Evolutionary conservation across 768 basidiomycete species (phyloP).

Genomic region (Clathrus columnatus): DNA sequence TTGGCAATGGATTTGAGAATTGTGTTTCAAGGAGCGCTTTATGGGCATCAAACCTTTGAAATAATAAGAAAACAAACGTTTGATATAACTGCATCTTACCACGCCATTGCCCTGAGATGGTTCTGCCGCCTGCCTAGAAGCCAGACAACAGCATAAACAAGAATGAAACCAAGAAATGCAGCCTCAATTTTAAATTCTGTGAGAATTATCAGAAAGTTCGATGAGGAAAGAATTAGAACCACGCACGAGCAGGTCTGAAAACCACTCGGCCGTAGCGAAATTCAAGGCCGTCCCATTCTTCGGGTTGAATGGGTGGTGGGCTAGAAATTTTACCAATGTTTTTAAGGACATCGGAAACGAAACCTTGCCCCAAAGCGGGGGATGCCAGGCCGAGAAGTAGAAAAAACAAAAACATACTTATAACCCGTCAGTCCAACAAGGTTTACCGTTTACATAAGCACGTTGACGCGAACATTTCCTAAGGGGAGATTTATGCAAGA

Average conservation of each 20-base stretch:
- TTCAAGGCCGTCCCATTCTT: conserved; percentile 66
- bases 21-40: conserved; percentile 51
- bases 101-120: conserved; percentile 47
- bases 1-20: conserved; percentile 58
- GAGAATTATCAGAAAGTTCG: background rate
- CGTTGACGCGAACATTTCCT: no score
- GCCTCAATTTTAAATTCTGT: conserved; percentile 62
- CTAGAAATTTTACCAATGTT: conserved; percentile 38
- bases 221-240: background rate
- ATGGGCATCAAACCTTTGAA: conserved; percentile 51
- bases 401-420: conserved; percentile 1
- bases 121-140: conserved; percentile 57
- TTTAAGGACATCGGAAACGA: conserved; percentile 13
- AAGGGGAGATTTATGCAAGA: background rate
- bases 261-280: conserved; percentile 65
- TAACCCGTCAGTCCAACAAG: background rate
- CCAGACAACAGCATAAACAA: conserved; percentile 49
- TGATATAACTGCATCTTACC: conserved; percentile 36
- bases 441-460: no score
- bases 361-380: background rate
- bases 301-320: conserved; percentile 39
- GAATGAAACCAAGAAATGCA: conserved; percentile 41
- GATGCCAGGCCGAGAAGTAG: conserved; percentile 4
- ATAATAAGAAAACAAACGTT: conserved; percentile 3
- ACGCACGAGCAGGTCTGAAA: conserved; percentile 72